A percentile compares a stretch with the other conserved stretches of the same genome.
Conservation (phyloP, 352 stramenopile species). For the Phytophthora kernoviae region DNA sequence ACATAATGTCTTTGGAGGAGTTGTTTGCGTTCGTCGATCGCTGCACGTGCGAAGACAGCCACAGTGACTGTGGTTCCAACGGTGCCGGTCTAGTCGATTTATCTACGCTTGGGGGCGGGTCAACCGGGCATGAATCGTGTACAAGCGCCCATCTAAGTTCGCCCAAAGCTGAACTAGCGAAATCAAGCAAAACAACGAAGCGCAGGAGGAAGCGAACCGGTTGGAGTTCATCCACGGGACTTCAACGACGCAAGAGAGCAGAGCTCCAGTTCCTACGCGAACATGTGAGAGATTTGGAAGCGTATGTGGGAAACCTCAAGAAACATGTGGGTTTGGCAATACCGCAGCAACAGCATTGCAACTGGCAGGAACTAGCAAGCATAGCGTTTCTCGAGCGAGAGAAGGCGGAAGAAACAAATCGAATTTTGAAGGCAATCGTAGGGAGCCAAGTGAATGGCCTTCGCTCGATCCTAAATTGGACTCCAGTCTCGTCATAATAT, state of each 20-base stretch:
- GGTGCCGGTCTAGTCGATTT: too few relatives aligned
- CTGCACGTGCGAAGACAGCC: slow-evolving; percentile 4
- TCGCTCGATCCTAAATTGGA: not conserved
- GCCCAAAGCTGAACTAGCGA: not conserved
- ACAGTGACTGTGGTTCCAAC: too few relatives aligned
- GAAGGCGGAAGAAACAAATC: slow-evolving; percentile 29
- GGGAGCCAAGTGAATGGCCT: slow-evolving; percentile 10
- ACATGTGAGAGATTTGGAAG: slow-evolving; percentile 24
- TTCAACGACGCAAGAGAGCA: slow-evolving; percentile 31
- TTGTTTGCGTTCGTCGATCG: slow-evolving; percentile 37
- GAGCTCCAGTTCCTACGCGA: slow-evolving; percentile 27
- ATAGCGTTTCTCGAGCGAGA: slow-evolving; percentile 18
- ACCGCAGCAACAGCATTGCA: not conserved
- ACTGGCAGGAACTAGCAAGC: slow-evolving; percentile 23
- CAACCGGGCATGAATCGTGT: not conserved
- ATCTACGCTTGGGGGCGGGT: not conserved
- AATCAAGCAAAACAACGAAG: slow-evolving; percentile 13
- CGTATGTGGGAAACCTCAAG: slow-evolving; percentile 23
- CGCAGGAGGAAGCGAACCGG: slow-evolving; percentile 20
- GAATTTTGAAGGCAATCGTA: slow-evolving; percentile 16
- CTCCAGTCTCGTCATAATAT: not conserved
- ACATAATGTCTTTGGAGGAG: slow-evolving; percentile 28
- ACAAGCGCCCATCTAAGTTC: slow-evolving; percentile 1
- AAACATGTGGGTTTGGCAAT: not conserved
- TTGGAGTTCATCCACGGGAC: slow-evolving; percentile 30